Evolutionary conservation across 257 asterid species (phyloP), one percentile per base, ranked within the genome.

Genomic region (Cordia subcordata): DNA sequence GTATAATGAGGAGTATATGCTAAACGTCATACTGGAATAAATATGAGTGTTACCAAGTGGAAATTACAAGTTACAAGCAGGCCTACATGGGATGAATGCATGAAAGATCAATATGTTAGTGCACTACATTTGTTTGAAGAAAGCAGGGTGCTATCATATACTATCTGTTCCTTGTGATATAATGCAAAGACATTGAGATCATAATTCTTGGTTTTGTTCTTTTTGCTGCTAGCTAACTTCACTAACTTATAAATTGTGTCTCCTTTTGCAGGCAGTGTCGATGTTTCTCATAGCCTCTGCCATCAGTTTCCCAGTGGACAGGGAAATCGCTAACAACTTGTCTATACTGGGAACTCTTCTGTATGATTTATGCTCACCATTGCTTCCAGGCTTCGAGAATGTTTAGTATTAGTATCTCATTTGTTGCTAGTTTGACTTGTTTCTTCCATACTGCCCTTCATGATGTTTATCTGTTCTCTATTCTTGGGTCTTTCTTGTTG

Each of bases 291-390:
- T 80, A 63, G 81, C 58, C 0, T 67, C 75, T 61, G 90, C 86
- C 45, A 74, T 77, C 81, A 71, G 73, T 79, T 71, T 84, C 66
- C 83, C 94, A 11, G 15, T 77, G 37, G 85, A 75, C 62, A 45
- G 65, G 37, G 94, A 76, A 63, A 69, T 82, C 53, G 71, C 80
- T 66, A 75, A 60, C 79, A 77, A 65, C 75, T 72, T 90, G 53
- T 81, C 94, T 37, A 77, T 86, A 61, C 50, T 86, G 55, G 97
- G 97, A 68, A 89, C 90, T 20, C 52, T 83, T 68, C 51, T 69
- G 95, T 89, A 86, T 40, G 83, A 13, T 53, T 53, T 53, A 37
- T 53, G n/a, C 38, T 53, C 17, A 13, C 16, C 21, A 10, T 11
- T 21, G 47, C 45, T 37, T 57, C 16, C 16, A 37, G 13, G 17